Evolutionary conservation across 495 filamentous ascomycete genomes (phyloP).

Genomic region (Pseudevernia furfuracea): DNA sequence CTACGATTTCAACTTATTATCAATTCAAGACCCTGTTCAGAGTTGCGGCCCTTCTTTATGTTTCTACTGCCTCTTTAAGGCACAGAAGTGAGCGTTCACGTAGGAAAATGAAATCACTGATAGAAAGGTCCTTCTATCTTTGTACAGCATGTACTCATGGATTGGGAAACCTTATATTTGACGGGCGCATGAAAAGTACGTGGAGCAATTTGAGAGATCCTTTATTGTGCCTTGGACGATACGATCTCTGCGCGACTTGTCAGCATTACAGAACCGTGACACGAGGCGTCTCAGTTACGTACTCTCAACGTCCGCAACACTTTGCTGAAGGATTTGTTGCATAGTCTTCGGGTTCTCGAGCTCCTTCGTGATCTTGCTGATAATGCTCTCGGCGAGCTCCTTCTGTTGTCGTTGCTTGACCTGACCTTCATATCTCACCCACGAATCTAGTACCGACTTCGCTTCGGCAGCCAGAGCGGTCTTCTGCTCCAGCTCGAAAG

Average conservation of each 20-base stretch:
- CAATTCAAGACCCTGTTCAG: background rate
- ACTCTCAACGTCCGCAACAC: conserved; percentile 94
- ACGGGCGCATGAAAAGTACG: no score
- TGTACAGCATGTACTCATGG: background rate
- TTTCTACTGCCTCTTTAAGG: background rate
- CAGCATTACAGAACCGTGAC: conserved; percentile 23
- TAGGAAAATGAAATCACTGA: background rate
- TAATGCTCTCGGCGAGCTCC: conserved; percentile 86
- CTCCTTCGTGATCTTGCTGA: conserved; percentile 96
- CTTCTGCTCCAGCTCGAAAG: conserved; percentile 93
- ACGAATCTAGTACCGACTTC: conserved; percentile 91
- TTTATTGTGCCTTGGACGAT: conserved; percentile 47
- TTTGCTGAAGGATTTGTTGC: conserved; percentile 92
- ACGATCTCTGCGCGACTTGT: conserved; percentile 41
- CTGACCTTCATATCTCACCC: conserved; percentile 96
- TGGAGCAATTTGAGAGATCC: conserved; percentile 14
- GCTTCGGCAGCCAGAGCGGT: conserved; percentile 85
- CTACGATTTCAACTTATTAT: background rate
- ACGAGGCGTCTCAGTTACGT: conserved; percentile 35
- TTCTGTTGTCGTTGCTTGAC: conserved; percentile 97
- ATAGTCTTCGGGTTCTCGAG: conserved; percentile 93
- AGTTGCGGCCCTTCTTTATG: background rate
- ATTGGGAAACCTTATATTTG: background rate
- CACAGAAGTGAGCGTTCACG: background rate
- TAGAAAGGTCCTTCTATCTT: background rate